phyloP scores from a whole-genome alignment of 2,329 filamentous ascomycete species.

The Penicillium sp. region DNA sequence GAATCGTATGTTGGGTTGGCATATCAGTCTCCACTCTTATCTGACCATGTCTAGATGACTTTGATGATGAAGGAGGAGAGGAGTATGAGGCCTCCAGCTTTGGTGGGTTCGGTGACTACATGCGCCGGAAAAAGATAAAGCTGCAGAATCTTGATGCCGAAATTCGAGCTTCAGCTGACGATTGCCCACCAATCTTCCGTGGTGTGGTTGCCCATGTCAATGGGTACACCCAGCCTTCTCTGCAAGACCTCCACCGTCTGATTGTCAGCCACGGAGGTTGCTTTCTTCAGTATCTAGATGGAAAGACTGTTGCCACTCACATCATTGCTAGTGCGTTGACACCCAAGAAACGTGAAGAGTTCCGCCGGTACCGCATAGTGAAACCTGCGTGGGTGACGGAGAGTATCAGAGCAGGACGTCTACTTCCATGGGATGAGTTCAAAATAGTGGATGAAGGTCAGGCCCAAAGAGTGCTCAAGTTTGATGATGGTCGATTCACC shows the following conservation, averaged over 20 bases:
- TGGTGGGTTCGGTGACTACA: slow-evolving; percentile 87
- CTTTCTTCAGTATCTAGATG: slow-evolving; percentile 91
- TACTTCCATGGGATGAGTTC: slow-evolving; percentile 84
- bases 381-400: slow-evolving; percentile 94
- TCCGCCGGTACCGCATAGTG: slow-evolving; percentile 82
- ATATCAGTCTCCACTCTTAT: slow-evolving; percentile 13
- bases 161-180: slow-evolving; percentile 65
- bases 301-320: slow-evolving; percentile 92
- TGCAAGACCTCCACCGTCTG: slow-evolving; percentile 82
- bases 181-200: slow-evolving; percentile 82
- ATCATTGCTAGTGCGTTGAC: slow-evolving; percentile 90
- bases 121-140: slow-evolving; percentile 93
- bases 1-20: slow-evolving; percentile 44
- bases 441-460: slow-evolving; percentile 81
- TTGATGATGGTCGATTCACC: slow-evolving; percentile 62
- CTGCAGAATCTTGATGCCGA: slow-evolving; percentile 90
- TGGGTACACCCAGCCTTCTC: slow-evolving; percentile 90
- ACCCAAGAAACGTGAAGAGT: slow-evolving; percentile 89
- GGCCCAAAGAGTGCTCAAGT: slow-evolving; percentile 73
- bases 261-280: slow-evolving; percentile 92
- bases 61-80: slow-evolving; percentile 78
- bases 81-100: slow-evolving; percentile 88
- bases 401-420: slow-evolving; percentile 74
- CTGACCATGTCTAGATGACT: slow-evolving; percentile 56
- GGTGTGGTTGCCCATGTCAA: slow-evolving; percentile 89